Percentiles rank a stretch among this genome's conserved stretches.
phyloP scores from a whole-genome alignment of 2,329 filamentous ascomycete species.

The Byssochlamys sp. region DNA sequence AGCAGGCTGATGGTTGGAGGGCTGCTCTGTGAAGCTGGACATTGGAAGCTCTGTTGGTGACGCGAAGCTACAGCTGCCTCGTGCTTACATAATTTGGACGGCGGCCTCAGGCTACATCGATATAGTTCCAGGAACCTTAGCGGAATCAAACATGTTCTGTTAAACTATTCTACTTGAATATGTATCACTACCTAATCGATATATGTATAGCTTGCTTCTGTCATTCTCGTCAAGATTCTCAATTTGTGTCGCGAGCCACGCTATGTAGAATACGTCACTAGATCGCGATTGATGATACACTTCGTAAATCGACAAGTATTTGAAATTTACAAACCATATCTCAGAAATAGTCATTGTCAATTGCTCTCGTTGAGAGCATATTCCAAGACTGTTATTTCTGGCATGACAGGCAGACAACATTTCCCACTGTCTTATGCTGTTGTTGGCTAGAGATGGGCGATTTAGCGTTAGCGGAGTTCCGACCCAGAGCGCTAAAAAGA shows the following conservation, averaged over 20 bases:
- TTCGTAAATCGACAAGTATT: too few species aligned
- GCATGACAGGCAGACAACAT: background rate
- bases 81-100: slow-evolving; percentile 23
- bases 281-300: too few species aligned
- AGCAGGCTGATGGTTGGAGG: background rate
- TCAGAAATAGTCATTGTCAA: too few species aligned
- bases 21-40: background rate
- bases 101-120: slow-evolving; percentile 1
- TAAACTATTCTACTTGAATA: background rate
- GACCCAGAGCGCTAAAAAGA: background rate
- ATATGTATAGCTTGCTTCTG: too few species aligned
- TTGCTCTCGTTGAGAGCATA: too few species aligned
- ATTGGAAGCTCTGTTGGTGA: slow-evolving; percentile 13
- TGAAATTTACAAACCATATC: too few species aligned
- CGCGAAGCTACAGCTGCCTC: slow-evolving; percentile 31
- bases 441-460: background rate
- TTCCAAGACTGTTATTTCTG: background rate
- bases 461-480: background rate
- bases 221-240: too few species aligned
- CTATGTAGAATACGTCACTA: too few species aligned
- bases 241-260: too few species aligned
- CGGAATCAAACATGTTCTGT: background rate
- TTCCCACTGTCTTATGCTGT: background rate
- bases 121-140: background rate
- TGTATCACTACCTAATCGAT: too few species aligned